Conservation (phyloP, 129 eudicot species). For the Pittosporum tobira region DNA sequence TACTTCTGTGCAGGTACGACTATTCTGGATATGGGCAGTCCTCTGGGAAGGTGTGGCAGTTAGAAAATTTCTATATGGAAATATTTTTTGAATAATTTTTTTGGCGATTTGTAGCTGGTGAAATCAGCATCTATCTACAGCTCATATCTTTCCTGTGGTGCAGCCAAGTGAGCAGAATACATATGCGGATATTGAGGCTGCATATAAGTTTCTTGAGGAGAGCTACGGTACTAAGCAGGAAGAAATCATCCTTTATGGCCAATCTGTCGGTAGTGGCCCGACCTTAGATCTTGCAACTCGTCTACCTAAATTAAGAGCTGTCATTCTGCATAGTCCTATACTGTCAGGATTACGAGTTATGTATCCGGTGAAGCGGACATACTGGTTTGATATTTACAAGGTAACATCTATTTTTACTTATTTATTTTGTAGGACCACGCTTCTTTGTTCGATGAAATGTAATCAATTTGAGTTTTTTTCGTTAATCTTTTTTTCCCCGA, state of each 20-base stretch:
- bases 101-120: slow-evolving; percentile 5
- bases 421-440: background rate
- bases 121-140: slow-evolving; percentile 6
- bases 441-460: background rate
- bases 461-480: no score
- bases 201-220: slow-evolving; percentile 79
- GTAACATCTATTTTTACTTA: slow-evolving; percentile 20
- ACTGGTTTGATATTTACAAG: slow-evolving; percentile 95
- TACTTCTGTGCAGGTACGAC: slow-evolving; percentile 61
- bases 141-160: slow-evolving; percentile 31
- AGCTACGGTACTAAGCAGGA: slow-evolving; percentile 80
- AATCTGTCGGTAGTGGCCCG: slow-evolving; percentile 97
- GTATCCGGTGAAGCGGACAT: slow-evolving; percentile 78
- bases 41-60: slow-evolving; percentile 64
- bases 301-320: slow-evolving; percentile 72
- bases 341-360: slow-evolving; percentile 89
- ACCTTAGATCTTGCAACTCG: slow-evolving; percentile 84
- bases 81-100: slow-evolving; percentile 9
- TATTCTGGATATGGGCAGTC: slow-evolving; percentile 94
- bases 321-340: slow-evolving; percentile 86
- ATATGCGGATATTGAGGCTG: slow-evolving; percentile 95
- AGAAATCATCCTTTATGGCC: slow-evolving; percentile 79
- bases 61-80: slow-evolving; percentile 8
- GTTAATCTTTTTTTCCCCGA: no score
- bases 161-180: slow-evolving; percentile 97